Evolutionary conservation across 140 eudicot genomes (phyloP).

Genomic region (Flaveria floridana): DNA sequence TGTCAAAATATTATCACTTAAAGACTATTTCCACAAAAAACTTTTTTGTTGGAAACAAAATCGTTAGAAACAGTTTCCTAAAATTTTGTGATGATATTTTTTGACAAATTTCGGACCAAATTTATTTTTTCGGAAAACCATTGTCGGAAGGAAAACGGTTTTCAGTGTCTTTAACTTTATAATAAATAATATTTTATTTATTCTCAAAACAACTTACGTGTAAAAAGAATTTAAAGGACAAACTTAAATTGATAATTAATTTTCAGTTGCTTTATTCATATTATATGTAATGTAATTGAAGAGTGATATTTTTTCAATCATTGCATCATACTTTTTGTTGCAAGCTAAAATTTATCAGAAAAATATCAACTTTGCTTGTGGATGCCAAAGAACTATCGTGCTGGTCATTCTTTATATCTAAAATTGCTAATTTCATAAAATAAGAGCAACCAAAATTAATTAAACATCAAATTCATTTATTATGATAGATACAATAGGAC

Average conservation of each 20-base stretch:
- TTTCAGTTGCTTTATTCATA: too few species aligned
- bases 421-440: slow-evolving; percentile 6
- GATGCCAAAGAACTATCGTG: neutral
- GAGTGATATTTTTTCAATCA: neutral
- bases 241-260: too few species aligned
- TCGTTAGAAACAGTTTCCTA: too few species aligned
- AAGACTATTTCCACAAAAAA: too few species aligned
- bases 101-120: too few species aligned
- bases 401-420: neutral
- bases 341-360: neutral
- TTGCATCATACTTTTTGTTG: neutral
- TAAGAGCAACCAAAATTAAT: slow-evolving; percentile 18
- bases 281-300: too few species aligned
- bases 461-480: slow-evolving; percentile 31
- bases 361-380: slow-evolving; percentile 10
- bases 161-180: neutral
- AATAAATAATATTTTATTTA: too few species aligned
- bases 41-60: too few species aligned
- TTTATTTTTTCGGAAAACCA: too few species aligned
- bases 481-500: slow-evolving; percentile 23
- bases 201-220: neutral
- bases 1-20: too few species aligned
- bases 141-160: too few species aligned
- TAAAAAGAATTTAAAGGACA: neutral
- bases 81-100: too few species aligned